Base-by-base conservation (phyloP, 805 yeast species). In the Wickerhamiella parazyma region DNA sequence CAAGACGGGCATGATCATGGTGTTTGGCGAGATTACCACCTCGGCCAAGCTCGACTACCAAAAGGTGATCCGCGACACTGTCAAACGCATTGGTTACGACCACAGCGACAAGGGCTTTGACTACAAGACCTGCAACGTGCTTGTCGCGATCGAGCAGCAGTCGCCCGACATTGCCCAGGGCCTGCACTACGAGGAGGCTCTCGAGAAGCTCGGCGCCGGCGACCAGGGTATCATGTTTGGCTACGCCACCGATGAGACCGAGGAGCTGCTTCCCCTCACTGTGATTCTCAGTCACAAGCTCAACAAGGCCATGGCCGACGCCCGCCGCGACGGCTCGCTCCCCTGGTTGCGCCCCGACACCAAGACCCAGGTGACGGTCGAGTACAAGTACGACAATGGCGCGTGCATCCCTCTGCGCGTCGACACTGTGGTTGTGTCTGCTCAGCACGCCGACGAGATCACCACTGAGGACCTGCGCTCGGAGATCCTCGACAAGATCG, bases 171-270 rank as follows among this genome's bases (percentile, higher is more conserved):
- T 91, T 61, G 98, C 98, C 50, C 97, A 89, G 72, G 98, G 98
- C 77, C 78, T 91, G 63, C 97, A 91, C 71, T 82, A 82, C 70
- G 96, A 91, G 65, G 56, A 80, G 71, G 94, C 82, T 45, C 72
- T 91, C 53, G 98, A 91, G 75, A 93, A 91, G 48, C 78, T 91
- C 62, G 98, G 98, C 68, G 98, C 98, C 54, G 98, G 98, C 79
- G 98, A 91, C 73, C 98, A 91, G 72, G 98, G 98, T 80, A 91
- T 91, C 67, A 91, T 91, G 98, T 91, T 91, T 65, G 98, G 98
- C 69, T 91, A 91, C 69, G 98, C 98, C 58, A 80, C 97, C 51
- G 95, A 91, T 62, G 98, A 91, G 75, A 87, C 98, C 58, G 94
- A 89, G 64, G 97, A 91, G 74, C 79, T 82, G 66, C 73, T 91